These are phyloP conservation scores for Cenchrus americanus DNA, from an alignment of 176 grass and related monocot species.

Conservation along the genomic window DNA sequence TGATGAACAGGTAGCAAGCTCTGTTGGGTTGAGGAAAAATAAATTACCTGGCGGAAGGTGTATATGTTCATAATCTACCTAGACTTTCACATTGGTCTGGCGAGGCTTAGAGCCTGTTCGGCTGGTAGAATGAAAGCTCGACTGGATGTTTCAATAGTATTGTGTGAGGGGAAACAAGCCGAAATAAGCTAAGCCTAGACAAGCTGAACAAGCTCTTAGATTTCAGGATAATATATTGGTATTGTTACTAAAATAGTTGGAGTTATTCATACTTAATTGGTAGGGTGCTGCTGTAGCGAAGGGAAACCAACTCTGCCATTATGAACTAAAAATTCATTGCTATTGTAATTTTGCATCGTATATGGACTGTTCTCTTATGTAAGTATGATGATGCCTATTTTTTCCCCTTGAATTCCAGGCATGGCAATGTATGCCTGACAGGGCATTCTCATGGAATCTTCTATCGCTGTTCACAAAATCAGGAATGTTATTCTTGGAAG, in stretches of 20 bases:
- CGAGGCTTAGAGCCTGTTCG: too few species aligned
- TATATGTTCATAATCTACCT: conserved; percentile 1
- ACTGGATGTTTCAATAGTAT: too few species aligned
- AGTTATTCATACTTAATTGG: conserved; percentile 10
- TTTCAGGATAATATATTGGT: neutral
- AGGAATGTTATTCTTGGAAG: conserved; percentile 91
- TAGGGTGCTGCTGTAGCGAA: neutral
- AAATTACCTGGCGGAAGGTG: neutral
- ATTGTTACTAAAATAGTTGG: neutral
- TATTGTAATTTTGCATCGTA: neutral
- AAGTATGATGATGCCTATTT: conserved; percentile 12
- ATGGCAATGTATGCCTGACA: conserved; percentile 82
- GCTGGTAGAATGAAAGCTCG: too few species aligned
- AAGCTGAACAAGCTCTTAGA: too few species aligned
- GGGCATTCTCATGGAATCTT: conserved; percentile 86
- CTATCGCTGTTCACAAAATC: conserved; percentile 85
- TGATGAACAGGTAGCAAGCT: neutral
- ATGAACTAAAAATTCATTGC: conserved; percentile 11
- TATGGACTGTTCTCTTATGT: conserved; percentile 22
- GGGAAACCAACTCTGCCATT: neutral
- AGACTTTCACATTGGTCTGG: too few species aligned
- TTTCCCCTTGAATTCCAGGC: conserved; percentile 51
- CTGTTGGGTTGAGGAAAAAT: neutral
- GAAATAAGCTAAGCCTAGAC: too few species aligned
- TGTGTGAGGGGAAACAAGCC: too few species aligned